These are phyloP conservation scores for Monosporascus sp. DNA, from an alignment of 2,329 filamentous ascomycete species.

Conservation along the genomic window DNA sequence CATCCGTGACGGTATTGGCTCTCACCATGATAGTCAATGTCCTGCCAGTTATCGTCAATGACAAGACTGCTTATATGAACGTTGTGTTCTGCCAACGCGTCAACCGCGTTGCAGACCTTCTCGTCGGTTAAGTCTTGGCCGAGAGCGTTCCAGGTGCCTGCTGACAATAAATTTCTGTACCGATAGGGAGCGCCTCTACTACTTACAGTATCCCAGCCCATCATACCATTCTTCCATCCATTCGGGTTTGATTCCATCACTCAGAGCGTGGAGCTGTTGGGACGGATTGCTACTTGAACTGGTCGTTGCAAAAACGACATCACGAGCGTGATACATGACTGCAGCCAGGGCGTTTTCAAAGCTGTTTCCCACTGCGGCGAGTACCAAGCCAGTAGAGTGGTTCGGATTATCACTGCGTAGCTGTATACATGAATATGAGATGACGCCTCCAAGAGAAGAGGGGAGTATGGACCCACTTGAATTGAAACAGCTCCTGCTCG, in stretches of 20 bases:
- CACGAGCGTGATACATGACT: constrained; percentile 82
- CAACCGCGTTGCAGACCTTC: constrained; percentile 71
- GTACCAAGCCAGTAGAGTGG: constrained; percentile 51
- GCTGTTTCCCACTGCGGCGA: constrained; percentile 65
- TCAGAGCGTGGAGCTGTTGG: constrained; percentile 39
- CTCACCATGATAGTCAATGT: constrained; percentile 50
- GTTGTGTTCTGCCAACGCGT: constrained; percentile 61
- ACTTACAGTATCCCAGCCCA: constrained; percentile 76
- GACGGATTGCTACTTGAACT: constrained; percentile 35
- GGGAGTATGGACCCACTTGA: constrained; percentile 42
- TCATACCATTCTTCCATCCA: constrained; percentile 92
- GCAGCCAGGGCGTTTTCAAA: constrained; percentile 75
- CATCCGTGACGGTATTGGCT: constrained; percentile 58
- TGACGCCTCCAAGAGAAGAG: neutral
- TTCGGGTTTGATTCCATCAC: constrained; percentile 46
- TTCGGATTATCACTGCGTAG: constrained; percentile 60
- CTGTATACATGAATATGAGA: constrained; percentile 27
- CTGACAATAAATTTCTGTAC: constrained; percentile 2
- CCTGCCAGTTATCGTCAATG: constrained; percentile 97
- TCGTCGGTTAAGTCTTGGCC: constrained; percentile 77
- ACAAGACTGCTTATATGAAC: constrained; percentile 82
- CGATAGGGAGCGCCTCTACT: neutral
- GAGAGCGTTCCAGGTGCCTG: constrained; percentile 86
- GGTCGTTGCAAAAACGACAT: constrained; percentile 46
- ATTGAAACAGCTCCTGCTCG: constrained; percentile 59